phyloP scores from a whole-genome alignment of 2,329 filamentous ascomycete genomes.

The Clarireedia hainanense region DNA sequence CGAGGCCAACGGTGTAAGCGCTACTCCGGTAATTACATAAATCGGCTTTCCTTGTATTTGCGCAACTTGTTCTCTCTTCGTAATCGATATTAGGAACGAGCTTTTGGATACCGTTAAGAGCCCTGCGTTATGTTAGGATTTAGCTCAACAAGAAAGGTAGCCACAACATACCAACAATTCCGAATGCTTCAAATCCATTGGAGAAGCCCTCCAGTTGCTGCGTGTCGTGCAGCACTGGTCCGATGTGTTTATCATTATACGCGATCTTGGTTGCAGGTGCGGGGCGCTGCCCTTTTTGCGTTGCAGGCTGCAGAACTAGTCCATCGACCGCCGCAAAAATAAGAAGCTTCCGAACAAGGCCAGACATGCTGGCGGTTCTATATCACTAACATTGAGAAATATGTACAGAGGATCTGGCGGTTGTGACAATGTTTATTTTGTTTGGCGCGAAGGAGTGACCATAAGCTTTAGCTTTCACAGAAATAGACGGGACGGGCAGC shows the following conservation, averaged over 20 bases:
- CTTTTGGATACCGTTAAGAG: conserved; percentile 74
- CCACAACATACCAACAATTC: conserved; percentile 27
- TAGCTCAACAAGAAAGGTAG: background rate
- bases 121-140: conserved; percentile 43
- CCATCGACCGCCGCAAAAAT: conserved; percentile 30
- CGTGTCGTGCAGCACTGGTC: conserved; percentile 14
- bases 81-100: conserved; percentile 82
- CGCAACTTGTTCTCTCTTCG: conserved; percentile 78
- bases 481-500: background rate
- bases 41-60: conserved; percentile 74
- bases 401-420: background rate
- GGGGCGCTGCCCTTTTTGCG: conserved; percentile 23
- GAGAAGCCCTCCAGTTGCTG: conserved; percentile 10
- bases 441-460: background rate
- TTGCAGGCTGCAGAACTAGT: conserved; percentile 28
- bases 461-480: conserved; percentile 2
- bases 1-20: conserved; percentile 79
- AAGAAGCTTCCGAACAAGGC: conserved; percentile 28
- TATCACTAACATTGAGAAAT: conserved; percentile 16
- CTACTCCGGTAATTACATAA: conserved; percentile 82
- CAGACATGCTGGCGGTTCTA: conserved; percentile 27
- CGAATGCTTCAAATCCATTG: conserved; percentile 30
- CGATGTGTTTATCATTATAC: conserved; percentile 26
- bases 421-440: background rate
- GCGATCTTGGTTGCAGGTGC: conserved; percentile 25